Conservation (phyloP, 495 filamentous ascomycete species). For the Tuber aestivum region DNA sequence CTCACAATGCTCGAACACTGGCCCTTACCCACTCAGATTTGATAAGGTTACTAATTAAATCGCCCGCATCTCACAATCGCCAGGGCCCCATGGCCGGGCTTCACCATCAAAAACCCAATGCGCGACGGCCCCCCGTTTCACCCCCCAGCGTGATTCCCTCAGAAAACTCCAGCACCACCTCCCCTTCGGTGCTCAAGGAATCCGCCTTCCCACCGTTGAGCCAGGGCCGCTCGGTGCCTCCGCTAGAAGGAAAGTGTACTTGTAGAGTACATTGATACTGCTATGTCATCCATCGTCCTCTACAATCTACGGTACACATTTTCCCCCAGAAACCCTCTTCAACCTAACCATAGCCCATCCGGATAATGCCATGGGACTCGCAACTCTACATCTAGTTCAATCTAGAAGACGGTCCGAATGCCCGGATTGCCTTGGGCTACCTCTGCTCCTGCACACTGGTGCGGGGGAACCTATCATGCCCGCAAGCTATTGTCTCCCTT, state of each 20-base stretch:
- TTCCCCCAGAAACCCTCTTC: background rate
- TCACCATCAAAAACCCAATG: background rate
- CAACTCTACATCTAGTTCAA: background rate
- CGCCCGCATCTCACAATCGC: background rate
- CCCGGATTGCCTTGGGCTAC: background rate
- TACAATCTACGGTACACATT: background rate
- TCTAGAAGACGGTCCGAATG: background rate
- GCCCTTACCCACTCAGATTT: background rate
- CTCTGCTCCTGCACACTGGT: background rate
- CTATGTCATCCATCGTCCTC: no score
- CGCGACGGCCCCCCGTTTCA: background rate
- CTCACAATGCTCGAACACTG: background rate
- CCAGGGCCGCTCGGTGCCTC: no score
- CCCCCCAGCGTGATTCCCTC: background rate
- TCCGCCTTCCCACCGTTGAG: background rate
- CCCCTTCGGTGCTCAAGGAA: background rate
- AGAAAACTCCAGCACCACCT: background rate
- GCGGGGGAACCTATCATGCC: background rate
- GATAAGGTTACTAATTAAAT: background rate
- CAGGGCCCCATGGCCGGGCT: background rate
- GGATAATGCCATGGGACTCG: background rate
- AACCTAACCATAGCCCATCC: background rate
- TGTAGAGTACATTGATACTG: no score
- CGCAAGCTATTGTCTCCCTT: background rate
- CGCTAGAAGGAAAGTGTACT: no score